A percentile compares a stretch with the other conserved stretches of the same genome.
phyloP scores from a whole-genome alignment of 2,329 filamentous ascomycete genomes.

The Scorias spongiosa region DNA sequence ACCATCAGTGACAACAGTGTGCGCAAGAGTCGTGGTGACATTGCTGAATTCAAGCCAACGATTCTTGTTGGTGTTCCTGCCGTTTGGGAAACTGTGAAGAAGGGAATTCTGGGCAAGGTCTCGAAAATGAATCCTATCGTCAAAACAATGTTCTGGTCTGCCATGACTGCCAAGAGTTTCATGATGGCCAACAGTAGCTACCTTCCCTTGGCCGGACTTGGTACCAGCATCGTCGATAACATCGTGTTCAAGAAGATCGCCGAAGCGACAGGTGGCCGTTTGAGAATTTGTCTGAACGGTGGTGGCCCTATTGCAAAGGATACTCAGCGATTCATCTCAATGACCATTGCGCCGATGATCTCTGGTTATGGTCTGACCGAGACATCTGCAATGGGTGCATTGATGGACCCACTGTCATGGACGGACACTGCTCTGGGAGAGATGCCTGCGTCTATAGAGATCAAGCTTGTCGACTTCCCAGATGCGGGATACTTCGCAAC shows the following conservation, averaged over 20 bases:
- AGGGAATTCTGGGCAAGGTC: slow-evolving; percentile 74
- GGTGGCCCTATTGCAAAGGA: slow-evolving; percentile 79
- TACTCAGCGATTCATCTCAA: slow-evolving; percentile 79
- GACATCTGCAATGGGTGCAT: slow-evolving; percentile 57
- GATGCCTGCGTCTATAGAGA: slow-evolving; percentile 59
- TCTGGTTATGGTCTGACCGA: slow-evolving; percentile 89
- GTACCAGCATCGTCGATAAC: slow-evolving; percentile 56
- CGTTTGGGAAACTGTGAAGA: slow-evolving; percentile 94
- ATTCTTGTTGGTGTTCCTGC: slow-evolving; percentile 89
- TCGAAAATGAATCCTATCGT: slow-evolving; percentile 54
- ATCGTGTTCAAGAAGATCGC: slow-evolving; percentile 88
- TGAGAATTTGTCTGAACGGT: slow-evolving; percentile 87
- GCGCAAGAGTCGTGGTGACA: slow-evolving; percentile 83
- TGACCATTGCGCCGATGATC: slow-evolving; percentile 90
- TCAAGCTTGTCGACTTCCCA: slow-evolving; percentile 81
- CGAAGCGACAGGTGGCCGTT: slow-evolving; percentile 70
- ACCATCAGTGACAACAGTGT: slow-evolving; percentile 78
- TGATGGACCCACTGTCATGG: slow-evolving; percentile 76
- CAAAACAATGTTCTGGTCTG: slow-evolving; percentile 64
- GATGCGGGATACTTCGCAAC: slow-evolving; percentile 75
- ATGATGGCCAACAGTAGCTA: slow-evolving; percentile 34
- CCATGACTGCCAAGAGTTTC: slow-evolving; percentile 45
- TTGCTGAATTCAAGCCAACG: slow-evolving; percentile 78
- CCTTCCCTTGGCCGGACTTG: slow-evolving; percentile 32
- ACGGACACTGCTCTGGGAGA: slow-evolving; percentile 64